These are phyloP conservation scores for Limonium bicolor DNA, from an alignment of 148 eudicot species.

Conservation along the genomic window DNA sequence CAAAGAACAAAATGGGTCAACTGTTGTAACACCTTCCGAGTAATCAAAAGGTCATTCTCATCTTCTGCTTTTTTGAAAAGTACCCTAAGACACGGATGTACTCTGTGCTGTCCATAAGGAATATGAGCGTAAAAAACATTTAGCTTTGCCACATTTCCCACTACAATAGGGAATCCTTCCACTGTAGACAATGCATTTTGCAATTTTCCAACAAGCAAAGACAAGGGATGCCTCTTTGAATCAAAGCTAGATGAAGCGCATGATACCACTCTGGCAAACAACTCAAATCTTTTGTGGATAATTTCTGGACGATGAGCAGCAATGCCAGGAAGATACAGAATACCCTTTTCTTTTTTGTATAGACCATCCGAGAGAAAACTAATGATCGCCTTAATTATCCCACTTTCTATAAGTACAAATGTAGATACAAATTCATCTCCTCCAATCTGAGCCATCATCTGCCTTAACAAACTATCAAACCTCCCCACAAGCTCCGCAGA, in stretches of 20 bases:
- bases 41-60: slow-evolving; percentile 46
- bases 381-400: slow-evolving; percentile 53
- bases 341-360: slow-evolving; percentile 15
- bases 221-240: slow-evolving; percentile 25
- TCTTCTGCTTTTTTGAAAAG: slow-evolving; percentile 53
- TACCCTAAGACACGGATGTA: slow-evolving; percentile 55
- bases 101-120: slow-evolving; percentile 33
- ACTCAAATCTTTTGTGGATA: slow-evolving; percentile 50
- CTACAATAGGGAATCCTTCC: slow-evolving; percentile 54
- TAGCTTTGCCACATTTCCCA: slow-evolving; percentile 23
- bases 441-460: slow-evolving; percentile 44
- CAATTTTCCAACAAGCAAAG: slow-evolving; percentile 38
- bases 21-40: slow-evolving; percentile 35
- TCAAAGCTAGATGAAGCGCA: slow-evolving; percentile 19
- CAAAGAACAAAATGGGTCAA: slow-evolving; percentile 73
- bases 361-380: slow-evolving; percentile 43
- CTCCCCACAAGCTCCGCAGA: slow-evolving; percentile 31
- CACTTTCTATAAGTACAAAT: slow-evolving; percentile 91
- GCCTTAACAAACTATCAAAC: slow-evolving; percentile 27
- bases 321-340: slow-evolving; percentile 7
- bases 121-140: slow-evolving; percentile 50
- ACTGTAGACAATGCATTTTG: slow-evolving; percentile 68
- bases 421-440: slow-evolving; percentile 66
- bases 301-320: slow-evolving; percentile 10
- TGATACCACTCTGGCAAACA: slow-evolving; percentile 46